These are phyloP conservation scores for Reticulascus tulasneorum DNA, from an alignment of 2,329 filamentous ascomycete species.

Conservation along the genomic window DNA sequence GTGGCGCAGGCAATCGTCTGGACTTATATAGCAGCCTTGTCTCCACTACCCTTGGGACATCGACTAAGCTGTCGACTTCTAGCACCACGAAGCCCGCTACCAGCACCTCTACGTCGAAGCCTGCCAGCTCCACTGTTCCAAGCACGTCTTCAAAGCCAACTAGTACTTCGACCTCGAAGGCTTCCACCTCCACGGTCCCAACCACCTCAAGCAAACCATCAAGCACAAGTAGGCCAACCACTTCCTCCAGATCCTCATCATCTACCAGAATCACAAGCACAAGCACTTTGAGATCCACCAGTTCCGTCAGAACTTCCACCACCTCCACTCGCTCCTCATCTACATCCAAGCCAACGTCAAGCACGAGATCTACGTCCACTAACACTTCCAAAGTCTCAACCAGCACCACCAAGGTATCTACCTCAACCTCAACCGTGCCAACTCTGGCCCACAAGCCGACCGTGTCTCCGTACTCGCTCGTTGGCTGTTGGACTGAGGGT, in stretches of 20 bases:
- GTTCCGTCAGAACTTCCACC: constrained; percentile 7
- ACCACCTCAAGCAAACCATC: too few species aligned
- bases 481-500: constrained; percentile 39
- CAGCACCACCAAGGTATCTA: constrained; percentile 6
- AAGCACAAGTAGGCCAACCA: too few species aligned
- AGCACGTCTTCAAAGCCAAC: too few species aligned
- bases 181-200: too few species aligned
- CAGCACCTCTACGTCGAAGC: too few species aligned
- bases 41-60: constrained; percentile 1
- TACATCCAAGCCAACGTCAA: neutral
- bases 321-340: constrained; percentile 2
- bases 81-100: constrained; percentile 22
- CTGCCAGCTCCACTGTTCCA: too few species aligned
- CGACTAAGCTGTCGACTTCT: too few species aligned
- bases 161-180: too few species aligned
- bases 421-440: constrained; percentile 7
- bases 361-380: neutral
- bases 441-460: constrained; percentile 23
- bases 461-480: constrained; percentile 25
- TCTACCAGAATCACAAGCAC: too few species aligned
- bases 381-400: constrained; percentile 5
- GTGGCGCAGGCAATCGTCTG: constrained; percentile 31
- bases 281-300: neutral
- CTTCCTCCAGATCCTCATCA: too few species aligned
- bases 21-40: constrained; percentile 29